phyloP scores from a whole-genome alignment of 371 early-diverging fungal genomes.

The Apophysomyces elegans region DNA sequence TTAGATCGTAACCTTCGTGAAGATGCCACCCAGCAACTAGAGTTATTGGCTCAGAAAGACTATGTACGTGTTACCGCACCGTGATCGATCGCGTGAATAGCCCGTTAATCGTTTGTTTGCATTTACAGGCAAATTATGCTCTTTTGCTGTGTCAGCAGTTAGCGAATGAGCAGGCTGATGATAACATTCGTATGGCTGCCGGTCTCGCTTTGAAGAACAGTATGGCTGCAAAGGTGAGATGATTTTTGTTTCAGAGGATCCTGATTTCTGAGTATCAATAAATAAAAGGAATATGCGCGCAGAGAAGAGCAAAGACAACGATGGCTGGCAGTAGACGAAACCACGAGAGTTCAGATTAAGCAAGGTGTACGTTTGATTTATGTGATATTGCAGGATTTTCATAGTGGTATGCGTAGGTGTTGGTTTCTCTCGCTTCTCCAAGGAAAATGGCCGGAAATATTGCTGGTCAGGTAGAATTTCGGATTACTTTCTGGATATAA shows the following conservation, averaged over 20 bases:
- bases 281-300: slow-evolving; percentile 63
- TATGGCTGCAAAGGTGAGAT: slow-evolving; percentile 78
- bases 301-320: slow-evolving; percentile 71
- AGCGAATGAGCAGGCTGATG: slow-evolving; percentile 69
- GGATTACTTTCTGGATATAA: background rate
- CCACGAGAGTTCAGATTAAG: slow-evolving; percentile 56
- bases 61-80: slow-evolving; percentile 65
- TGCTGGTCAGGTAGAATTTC: slow-evolving; percentile 67
- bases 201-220: slow-evolving; percentile 94
- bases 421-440: slow-evolving; percentile 72
- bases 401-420: slow-evolving; percentile 47
- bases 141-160: slow-evolving; percentile 81
- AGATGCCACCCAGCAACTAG: slow-evolving; percentile 78
- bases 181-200: slow-evolving; percentile 76
- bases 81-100: background rate
- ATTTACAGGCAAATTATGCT: slow-evolving; percentile 74
- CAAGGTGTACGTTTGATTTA: slow-evolving; percentile 47
- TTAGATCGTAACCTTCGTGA: slow-evolving; percentile 59
- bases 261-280: slow-evolving; percentile 3
- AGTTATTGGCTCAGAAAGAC: slow-evolving; percentile 74
- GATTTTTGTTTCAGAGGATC: slow-evolving; percentile 15
- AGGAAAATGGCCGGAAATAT: slow-evolving; percentile 69
- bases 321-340: slow-evolving; percentile 73
- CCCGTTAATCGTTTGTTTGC: background rate
- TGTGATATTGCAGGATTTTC: slow-evolving; percentile 9